Conservation (phyloP, 108 stramenopile species). For the Discostella stelligeroides region DNA sequence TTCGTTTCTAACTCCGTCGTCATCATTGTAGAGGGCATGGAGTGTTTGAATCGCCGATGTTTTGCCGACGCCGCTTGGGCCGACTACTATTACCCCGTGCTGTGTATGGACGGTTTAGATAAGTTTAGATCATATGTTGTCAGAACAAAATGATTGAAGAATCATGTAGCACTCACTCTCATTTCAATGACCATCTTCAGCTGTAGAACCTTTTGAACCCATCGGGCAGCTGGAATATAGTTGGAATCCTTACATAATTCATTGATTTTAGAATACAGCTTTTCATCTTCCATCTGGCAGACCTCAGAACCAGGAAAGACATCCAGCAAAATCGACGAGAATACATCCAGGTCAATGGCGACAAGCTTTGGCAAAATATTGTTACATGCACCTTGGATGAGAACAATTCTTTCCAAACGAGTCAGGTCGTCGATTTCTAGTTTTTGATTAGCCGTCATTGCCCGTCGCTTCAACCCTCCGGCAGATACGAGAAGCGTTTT, state of each 20-base stretch:
- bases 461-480: slow-evolving; percentile 97
- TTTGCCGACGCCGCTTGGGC: slow-evolving; percentile 88
- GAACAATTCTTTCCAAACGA: slow-evolving; percentile 70
- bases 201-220: slow-evolving; percentile 95
- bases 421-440: slow-evolving; percentile 61
- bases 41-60: slow-evolving; percentile 79
- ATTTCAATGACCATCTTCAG: slow-evolving; percentile 93
- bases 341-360: slow-evolving; percentile 86
- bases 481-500: slow-evolving; percentile 98
- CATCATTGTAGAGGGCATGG: slow-evolving; percentile 75
- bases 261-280: slow-evolving; percentile 64
- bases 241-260: slow-evolving; percentile 65
- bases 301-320: slow-evolving; percentile 90
- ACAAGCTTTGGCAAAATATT: slow-evolving; percentile 98
- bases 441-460: slow-evolving; percentile 61
- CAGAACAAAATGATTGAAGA: neutral
- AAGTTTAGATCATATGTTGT: neutral
- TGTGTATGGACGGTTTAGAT: no score
- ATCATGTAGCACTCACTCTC: slow-evolving; percentile 75
- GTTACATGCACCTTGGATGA: slow-evolving; percentile 92
- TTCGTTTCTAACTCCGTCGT: slow-evolving; percentile 92
- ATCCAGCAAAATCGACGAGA: slow-evolving; percentile 81
- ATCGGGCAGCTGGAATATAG: slow-evolving; percentile 71
- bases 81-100: slow-evolving; percentile 90
- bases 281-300: slow-evolving; percentile 82